Evolutionary conservation across 306 rosid genomes (phyloP), one percentile per base, ranked within the genome.

Genomic region (Cicer bijugum): DNA sequence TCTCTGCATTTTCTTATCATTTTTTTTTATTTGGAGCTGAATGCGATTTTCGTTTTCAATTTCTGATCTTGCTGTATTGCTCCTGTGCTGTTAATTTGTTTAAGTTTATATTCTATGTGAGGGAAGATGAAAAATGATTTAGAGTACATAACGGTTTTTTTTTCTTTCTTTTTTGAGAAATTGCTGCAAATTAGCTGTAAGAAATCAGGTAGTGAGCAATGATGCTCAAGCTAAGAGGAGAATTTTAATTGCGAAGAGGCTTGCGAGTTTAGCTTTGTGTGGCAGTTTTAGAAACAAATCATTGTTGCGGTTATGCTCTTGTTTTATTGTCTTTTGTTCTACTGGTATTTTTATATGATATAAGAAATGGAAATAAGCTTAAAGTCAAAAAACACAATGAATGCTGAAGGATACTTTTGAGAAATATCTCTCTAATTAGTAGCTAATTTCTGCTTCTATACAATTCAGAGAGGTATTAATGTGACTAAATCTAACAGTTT

Each of bases 181-280:
- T 74, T 15, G 17, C 16, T 60, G 47, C 10, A 7, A 39, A 38
- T 23, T 8, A 20, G 56, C 33, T 74, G 4, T 35, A 9, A 33
- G 45, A 46, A 78, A 42, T 63, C 28, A 4, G 52, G 68, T 44
- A 12, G 16, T 50, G 44, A 50, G 45, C 62, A 15, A 23, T 48
- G 33, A 48, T 59, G 39, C 76, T 59, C 10, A 8, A 74, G 66
- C 59, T 60, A n/a, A 20, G 46, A 9, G 47, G 51, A 9, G 33
- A 50, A 58, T 11, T 66, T 59, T 44, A 53, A 9, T 8, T 46
- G 35, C 10, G 1, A 63, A 48, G 47, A 38, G 52, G 82, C 59
- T 70, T 66, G 39, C 14, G 6, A 74, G 40, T 62, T 63, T 64
- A 12, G 72, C 15, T 78, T 63, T 78, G 68, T 71, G 74, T 71